These are phyloP conservation scores for Aspergillus tubingensis DNA, from an alignment of 2,329 filamentous ascomycete species.

Conservation along the genomic window DNA sequence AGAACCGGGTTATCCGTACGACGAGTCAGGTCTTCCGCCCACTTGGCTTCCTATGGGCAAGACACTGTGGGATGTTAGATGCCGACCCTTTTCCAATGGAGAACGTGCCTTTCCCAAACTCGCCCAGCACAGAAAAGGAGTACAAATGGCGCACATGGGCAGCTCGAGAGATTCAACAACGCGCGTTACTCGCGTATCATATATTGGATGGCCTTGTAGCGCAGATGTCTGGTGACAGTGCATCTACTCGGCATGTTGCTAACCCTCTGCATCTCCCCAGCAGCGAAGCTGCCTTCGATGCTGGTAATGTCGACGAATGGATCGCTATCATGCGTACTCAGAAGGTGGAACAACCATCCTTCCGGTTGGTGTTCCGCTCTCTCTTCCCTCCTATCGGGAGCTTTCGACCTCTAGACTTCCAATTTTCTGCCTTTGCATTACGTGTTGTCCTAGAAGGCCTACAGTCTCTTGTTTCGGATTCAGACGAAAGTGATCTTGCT, in stretches of 20 bases:
- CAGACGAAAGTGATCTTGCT: slow-evolving; percentile 39
- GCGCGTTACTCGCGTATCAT: slow-evolving; percentile 48
- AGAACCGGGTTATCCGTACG: slow-evolving; percentile 46
- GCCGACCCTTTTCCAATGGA: slow-evolving; percentile 35
- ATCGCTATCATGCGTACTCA: slow-evolving; percentile 37
- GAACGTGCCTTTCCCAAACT: slow-evolving; percentile 37
- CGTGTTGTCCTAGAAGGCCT: slow-evolving; percentile 49
- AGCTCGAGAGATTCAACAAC: slow-evolving; percentile 48
- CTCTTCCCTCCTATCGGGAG: slow-evolving; percentile 40
- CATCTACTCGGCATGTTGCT: slow-evolving; percentile 46
- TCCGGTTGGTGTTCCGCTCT: slow-evolving; percentile 44
- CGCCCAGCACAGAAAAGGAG: slow-evolving; percentile 40
- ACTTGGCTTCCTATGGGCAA: slow-evolving; percentile 49
- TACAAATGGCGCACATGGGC: slow-evolving; percentile 47
- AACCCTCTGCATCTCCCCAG: slow-evolving; percentile 46
- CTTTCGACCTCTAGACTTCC: slow-evolving; percentile 32
- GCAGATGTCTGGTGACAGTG: slow-evolving; percentile 46
- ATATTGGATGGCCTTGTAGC: slow-evolving; percentile 49
- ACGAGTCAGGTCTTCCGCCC: slow-evolving; percentile 50
- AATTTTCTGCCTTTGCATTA: slow-evolving; percentile 44
- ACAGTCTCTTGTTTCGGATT: slow-evolving; percentile 47
- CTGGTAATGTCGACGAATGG: slow-evolving; percentile 46
- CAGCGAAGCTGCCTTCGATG: slow-evolving; percentile 45
- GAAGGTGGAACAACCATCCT: slow-evolving; percentile 37
- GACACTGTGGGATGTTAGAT: slow-evolving; percentile 49